These are phyloP conservation scores for Ceratocystis colombiana DNA, from an alignment of 2,329 filamentous ascomycete species.

Conservation along the genomic window DNA sequence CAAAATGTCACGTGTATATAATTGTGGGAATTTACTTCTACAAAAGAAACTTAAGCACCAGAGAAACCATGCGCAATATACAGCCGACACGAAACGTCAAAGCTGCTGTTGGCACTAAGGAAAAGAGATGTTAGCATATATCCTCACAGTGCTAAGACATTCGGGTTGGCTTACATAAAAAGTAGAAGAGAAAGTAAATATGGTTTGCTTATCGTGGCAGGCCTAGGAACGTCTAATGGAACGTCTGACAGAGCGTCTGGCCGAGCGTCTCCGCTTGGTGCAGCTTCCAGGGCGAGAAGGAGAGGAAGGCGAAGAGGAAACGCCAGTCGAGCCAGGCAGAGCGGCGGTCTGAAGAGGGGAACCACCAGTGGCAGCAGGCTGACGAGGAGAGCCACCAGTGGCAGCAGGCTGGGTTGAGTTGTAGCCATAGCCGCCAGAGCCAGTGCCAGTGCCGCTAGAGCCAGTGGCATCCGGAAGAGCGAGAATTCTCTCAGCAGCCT, in stretches of 20 bases:
- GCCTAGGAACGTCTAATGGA: background rate
- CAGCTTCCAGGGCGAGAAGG: background rate
- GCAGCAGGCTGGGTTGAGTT: background rate
- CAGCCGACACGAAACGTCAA: background rate
- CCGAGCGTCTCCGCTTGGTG: background rate
- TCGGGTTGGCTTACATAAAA: background rate
- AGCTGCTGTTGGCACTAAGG: background rate
- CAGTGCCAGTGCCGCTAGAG: background rate
- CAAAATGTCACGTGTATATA: background rate
- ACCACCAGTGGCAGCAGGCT: background rate
- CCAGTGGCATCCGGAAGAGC: slow-evolving; percentile 19
- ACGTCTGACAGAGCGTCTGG: background rate
- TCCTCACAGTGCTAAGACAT: background rate
- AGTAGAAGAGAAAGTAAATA: slow-evolving; percentile 12
- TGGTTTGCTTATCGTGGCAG: background rate
- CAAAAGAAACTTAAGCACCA: background rate
- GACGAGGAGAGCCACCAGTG: background rate
- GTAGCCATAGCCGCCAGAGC: background rate
- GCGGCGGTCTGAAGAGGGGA: background rate
- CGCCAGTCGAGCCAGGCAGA: background rate
- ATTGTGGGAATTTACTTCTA: slow-evolving; percentile 10
- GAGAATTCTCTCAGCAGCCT: slow-evolving; percentile 38
- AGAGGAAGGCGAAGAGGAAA: background rate
- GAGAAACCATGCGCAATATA: background rate
- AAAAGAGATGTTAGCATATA: background rate